phyloP scores from a whole-genome alignment of 345 rosid genomes.

The Lepidium aucheri region DNA sequence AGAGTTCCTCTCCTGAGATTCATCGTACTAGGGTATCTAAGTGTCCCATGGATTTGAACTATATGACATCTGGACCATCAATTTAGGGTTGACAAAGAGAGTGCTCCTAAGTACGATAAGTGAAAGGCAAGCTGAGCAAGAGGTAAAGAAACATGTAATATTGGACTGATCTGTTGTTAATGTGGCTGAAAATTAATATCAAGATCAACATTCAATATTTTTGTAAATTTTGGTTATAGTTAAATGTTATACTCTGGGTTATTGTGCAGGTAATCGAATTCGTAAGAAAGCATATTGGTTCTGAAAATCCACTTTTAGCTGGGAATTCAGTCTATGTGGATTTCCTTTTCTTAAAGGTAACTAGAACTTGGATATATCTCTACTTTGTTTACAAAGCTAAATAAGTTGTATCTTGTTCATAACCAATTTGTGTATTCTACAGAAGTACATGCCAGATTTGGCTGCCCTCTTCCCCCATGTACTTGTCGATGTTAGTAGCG shows the following conservation, averaged over 20 bases:
- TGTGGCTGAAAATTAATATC: background rate
- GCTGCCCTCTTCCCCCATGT: constrained; percentile 68
- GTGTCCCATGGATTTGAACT: background rate
- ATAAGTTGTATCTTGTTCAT: constrained; percentile 38
- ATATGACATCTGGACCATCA: background rate
- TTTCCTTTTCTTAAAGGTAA: constrained; percentile 71
- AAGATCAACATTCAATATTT: background rate
- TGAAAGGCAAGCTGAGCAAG: constrained; percentile 79
- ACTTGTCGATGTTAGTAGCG: constrained; percentile 84
- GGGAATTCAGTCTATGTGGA: constrained; percentile 89
- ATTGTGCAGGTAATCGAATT: constrained; percentile 67
- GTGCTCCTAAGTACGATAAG: constrained; percentile 57
- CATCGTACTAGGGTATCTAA: background rate
- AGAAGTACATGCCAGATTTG: constrained; percentile 88
- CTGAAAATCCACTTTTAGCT: constrained; percentile 54
- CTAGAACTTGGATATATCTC: background rate
- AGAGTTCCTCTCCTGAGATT: constrained; percentile 4
- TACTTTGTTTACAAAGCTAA: background rate
- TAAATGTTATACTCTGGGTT: background rate
- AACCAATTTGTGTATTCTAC: constrained; percentile 25
- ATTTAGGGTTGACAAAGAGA: constrained; percentile 70
- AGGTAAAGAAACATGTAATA: constrained; percentile 35
- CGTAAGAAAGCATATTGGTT: constrained; percentile 58
- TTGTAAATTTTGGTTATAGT: background rate
- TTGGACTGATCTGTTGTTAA: background rate